A percentile compares a stretch with the other conserved stretches of the same genome.
Conservation (phyloP, 2,329 filamentous ascomycete species). For the Diaporthe citriasiana region DNA sequence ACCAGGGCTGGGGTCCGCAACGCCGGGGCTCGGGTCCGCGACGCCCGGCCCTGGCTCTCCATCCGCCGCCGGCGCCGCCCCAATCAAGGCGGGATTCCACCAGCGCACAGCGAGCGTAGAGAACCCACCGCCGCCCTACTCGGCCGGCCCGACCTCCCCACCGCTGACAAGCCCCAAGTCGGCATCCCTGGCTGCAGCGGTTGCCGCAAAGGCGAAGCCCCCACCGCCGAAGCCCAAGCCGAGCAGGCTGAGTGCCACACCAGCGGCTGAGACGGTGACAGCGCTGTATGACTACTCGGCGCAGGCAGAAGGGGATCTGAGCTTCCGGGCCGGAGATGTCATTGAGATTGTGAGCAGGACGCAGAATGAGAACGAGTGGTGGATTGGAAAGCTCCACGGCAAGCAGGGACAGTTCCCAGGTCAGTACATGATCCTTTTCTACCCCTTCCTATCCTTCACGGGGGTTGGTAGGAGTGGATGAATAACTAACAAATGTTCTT, state of each 20-base stretch:
- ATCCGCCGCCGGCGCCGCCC: conserved; percentile 45
- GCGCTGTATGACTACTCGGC: conserved; percentile 97
- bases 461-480: neutral
- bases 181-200: conserved; percentile 59
- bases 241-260: conserved; percentile 74
- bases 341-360: conserved; percentile 91
- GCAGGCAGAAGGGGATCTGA: conserved; percentile 93
- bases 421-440: conserved; percentile 59
- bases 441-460: neutral
- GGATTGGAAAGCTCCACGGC: conserved; percentile 85
- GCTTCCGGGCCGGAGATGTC: conserved; percentile 87
- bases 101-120: conserved; percentile 62
- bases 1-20: conserved; percentile 7
- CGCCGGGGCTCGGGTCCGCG: conserved; percentile 33
- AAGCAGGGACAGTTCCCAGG: conserved; percentile 95
- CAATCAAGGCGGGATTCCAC: conserved; percentile 43
- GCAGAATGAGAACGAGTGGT: conserved; percentile 97
- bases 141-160: conserved; percentile 56
- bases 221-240: conserved; percentile 86
- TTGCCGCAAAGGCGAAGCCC: conserved; percentile 74
- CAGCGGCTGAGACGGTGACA: conserved; percentile 82
- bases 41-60: conserved; percentile 13
- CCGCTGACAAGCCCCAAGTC: conserved; percentile 48
- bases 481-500: neutral
- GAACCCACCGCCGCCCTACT: conserved; percentile 80